Percentiles rank a stretch among this genome's conserved stretches.
Conservation (phyloP, 164 flowering plant species). For the Litsea cubeba region DNA sequence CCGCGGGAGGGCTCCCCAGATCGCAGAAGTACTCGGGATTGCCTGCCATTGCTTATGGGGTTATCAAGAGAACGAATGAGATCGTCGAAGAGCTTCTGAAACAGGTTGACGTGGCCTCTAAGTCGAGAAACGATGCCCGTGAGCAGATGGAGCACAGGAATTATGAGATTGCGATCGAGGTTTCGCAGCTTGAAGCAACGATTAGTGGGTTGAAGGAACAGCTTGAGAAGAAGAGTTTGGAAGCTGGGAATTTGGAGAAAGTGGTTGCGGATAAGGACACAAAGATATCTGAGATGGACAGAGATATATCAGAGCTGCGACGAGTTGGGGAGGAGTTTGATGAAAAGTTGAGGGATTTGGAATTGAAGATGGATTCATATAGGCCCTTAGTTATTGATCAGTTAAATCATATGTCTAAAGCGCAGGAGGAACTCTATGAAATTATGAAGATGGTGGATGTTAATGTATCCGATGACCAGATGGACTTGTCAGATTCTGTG, state of each 20-base stretch:
- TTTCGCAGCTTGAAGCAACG: slow-evolving; percentile 86
- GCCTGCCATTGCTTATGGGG: slow-evolving; percentile 83
- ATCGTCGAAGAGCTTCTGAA: slow-evolving; percentile 81
- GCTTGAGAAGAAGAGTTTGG: slow-evolving; percentile 40
- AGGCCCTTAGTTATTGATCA: slow-evolving; percentile 70
- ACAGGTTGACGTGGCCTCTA: slow-evolving; percentile 54
- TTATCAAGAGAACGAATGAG: slow-evolving; percentile 83
- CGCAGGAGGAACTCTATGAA: slow-evolving; percentile 55
- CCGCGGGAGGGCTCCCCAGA: slow-evolving; percentile 59
- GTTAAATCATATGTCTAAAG: slow-evolving; percentile 51
- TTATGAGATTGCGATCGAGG: slow-evolving; percentile 95
- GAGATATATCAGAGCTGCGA: slow-evolving; percentile 43
- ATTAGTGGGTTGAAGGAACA: slow-evolving; percentile 70
- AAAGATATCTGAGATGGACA: slow-evolving; percentile 44
- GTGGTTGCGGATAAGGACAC: slow-evolving; percentile 43
- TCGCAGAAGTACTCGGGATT: slow-evolving; percentile 76
- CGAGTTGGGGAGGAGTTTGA: slow-evolving; percentile 41
- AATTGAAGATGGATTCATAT: slow-evolving; percentile 52
- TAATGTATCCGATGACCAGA: slow-evolving; percentile 40
- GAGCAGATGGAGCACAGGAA: slow-evolving; percentile 86
- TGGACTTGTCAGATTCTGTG: slow-evolving; percentile 65
- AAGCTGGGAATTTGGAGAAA: slow-evolving; percentile 46
- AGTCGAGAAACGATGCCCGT: slow-evolving; percentile 71
- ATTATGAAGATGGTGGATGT: slow-evolving; percentile 61
- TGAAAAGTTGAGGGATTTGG: slow-evolving; percentile 43